phyloP scores from a whole-genome alignment of 2,329 filamentous ascomycete genomes.

The Xylaria sp. region DNA sequence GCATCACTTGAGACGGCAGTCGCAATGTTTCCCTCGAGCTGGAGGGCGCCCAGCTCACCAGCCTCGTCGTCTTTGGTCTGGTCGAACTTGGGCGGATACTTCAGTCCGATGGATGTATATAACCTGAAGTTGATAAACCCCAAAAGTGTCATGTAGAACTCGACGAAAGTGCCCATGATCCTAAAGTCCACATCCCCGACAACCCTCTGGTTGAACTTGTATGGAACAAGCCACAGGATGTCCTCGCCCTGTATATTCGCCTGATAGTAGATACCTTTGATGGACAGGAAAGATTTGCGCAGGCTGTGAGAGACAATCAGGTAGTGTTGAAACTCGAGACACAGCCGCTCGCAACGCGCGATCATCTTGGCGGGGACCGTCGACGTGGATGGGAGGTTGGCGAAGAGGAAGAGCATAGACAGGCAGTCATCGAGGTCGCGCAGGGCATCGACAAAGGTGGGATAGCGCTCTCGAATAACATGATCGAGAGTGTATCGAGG shows the following conservation, averaged over 20 bases:
- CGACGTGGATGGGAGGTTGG: conserved; percentile 87
- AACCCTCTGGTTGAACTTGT: conserved; percentile 95
- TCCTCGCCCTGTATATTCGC: conserved; percentile 97
- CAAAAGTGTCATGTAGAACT: conserved; percentile 96
- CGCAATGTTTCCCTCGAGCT: conserved; percentile 75
- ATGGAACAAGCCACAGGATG: conserved; percentile 94
- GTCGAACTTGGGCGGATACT: conserved; percentile 96
- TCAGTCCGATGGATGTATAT: conserved; percentile 87
- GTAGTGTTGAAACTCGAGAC: conserved; percentile 97
- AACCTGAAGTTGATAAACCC: conserved; percentile 96
- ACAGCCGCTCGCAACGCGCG: conserved; percentile 88
- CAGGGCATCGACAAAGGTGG: conserved; percentile 92
- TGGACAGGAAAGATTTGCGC: conserved; percentile 94
- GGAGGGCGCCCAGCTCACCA: conserved; percentile 88
- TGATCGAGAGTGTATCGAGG: conserved; percentile 92
- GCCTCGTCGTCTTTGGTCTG: conserved; percentile 82
- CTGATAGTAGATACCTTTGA: conserved; percentile 99
- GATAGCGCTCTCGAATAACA: conserved; percentile 97
- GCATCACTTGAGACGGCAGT: conserved; percentile 53
- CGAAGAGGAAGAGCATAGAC: conserved; percentile 96
- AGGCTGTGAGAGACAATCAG: conserved; percentile 89
- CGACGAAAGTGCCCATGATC: conserved; percentile 98
- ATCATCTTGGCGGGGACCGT: conserved; percentile 95
- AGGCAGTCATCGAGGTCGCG: conserved; percentile 95
- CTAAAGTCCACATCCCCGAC: conserved; percentile 95